Evolutionary conservation across 2,329 filamentous ascomycete genomes (phyloP), one percentile per base, ranked within the genome.

Genomic region (Rasamsonia emersonii): DNA sequence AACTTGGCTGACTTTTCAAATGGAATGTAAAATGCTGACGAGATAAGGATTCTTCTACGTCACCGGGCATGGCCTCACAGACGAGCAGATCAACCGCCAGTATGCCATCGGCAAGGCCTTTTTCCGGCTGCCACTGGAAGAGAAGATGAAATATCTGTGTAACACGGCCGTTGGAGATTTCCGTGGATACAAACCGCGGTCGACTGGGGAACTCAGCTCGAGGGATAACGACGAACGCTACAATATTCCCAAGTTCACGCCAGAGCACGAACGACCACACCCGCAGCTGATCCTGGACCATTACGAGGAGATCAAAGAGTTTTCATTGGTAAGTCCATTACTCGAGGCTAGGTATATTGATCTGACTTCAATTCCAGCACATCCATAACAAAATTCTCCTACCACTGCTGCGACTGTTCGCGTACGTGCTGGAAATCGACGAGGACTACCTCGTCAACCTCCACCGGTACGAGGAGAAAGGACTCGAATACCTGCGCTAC

Each of bases 401-500:
- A 49, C 61, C 5, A 70, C 59, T 81, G 0, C 65, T 79, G 7
- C 65, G 67, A 1, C 67, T 80, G 2, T 75, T 79, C 32, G 75
- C 76, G 3, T 65, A 77, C 20, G 61, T 79, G 0, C 63, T 80
- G 0, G 65, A 79, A 43, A 58, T 81, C 0, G 67, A 73, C 19
- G 73, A 79, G 44, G 66, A 76, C 4, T 64, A 69, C 33, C 59
- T 79, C 20, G 61, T 71, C 39, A 59, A 65, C 16, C 56, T 71
- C 4, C 76, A 80, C 49, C 61, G 59, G 9, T 80, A 77, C 49
- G 65, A 75, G 2, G 61, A 66, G 15, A 64, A 70, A 15, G 66
- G 70, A n/a, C 73, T 78, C 37, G 71, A 73, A 15, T 73, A 78
- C 36, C 60, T 78, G 11, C 65, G 76, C 3, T 78, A 77, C 49